Percentiles rank a stretch among this genome's conserved stretches.
Evolutionary conservation across 371 early-diverging fungal genomes (phyloP).

Genomic region (Apophysomyces ossiformis): DNA sequence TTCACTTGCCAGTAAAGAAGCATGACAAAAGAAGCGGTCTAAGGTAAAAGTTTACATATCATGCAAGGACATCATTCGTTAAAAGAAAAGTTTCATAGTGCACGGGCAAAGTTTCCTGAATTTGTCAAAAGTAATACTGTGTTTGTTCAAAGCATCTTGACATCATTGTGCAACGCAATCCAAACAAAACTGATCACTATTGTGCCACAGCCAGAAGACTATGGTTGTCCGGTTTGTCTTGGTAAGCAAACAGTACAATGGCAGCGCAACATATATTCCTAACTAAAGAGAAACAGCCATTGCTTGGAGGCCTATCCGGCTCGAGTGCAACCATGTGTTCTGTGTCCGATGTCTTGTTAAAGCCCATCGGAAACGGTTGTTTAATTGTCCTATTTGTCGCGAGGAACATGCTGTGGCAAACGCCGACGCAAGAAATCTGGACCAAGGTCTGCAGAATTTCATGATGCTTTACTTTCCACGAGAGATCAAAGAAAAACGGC

Average conservation of each 20-base stretch:
- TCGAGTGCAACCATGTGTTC: slow-evolving; percentile 73
- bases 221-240: slow-evolving; percentile 56
- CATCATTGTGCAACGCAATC: slow-evolving; percentile 30
- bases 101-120: slow-evolving; percentile 28
- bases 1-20: slow-evolving; percentile 56
- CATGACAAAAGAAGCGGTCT: slow-evolving; percentile 78
- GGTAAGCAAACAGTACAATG: slow-evolving; percentile 32
- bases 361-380: slow-evolving; percentile 64
- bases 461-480: slow-evolving; percentile 73
- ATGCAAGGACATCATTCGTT: not conserved
- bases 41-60: slow-evolving; percentile 26
- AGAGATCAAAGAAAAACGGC: slow-evolving; percentile 72
- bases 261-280: not conserved
- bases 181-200: slow-evolving; percentile 57
- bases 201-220: slow-evolving; percentile 81
- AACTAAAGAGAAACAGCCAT: slow-evolving; percentile 23
- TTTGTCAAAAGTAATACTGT: slow-evolving; percentile 38
- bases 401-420: slow-evolving; percentile 56
- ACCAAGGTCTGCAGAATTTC: slow-evolving; percentile 67
- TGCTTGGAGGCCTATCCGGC: slow-evolving; percentile 77
- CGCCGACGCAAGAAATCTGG: slow-evolving; percentile 65
- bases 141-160: slow-evolving; percentile 32
- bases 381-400: slow-evolving; percentile 77
- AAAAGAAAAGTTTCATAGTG: not conserved
- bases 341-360: slow-evolving; percentile 80